A percentile compares a stretch with the other conserved stretches of the same genome.
Evolutionary conservation across 2,329 filamentous ascomycete species (phyloP).

Genomic region (Gnomoniopsis smithogilvyi): DNA sequence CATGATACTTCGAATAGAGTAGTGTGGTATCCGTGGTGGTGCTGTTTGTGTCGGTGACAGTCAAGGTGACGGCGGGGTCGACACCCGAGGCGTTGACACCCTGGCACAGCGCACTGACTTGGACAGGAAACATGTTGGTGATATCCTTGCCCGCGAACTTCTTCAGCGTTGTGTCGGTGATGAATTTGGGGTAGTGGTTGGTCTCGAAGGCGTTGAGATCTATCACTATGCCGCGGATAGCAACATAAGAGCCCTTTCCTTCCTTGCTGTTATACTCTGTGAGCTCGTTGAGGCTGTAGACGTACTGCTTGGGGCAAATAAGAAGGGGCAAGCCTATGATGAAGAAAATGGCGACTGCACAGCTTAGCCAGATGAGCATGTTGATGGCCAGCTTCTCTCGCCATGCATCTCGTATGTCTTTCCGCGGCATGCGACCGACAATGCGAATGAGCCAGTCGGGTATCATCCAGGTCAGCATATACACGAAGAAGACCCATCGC

Average conservation of each 20-base stretch:
- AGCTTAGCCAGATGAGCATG: conserved; percentile 90
- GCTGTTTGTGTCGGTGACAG: conserved; percentile 77
- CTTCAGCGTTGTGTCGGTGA: conserved; percentile 61
- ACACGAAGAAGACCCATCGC: conserved; percentile 86
- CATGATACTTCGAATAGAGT: conserved; percentile 77
- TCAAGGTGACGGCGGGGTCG: conserved; percentile 73
- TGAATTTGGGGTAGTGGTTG: conserved; percentile 67
- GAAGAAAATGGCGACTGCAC: conserved; percentile 77
- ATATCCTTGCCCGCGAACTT: conserved; percentile 86
- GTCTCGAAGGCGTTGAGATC: conserved; percentile 73
- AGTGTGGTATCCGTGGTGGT: conserved; percentile 65
- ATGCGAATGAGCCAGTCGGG: conserved; percentile 79
- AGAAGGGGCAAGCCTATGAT: conserved; percentile 82
- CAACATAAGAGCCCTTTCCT: conserved; percentile 61
- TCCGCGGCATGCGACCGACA: conserved; percentile 82
- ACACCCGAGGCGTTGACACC: conserved; percentile 61
- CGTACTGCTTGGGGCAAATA: conserved; percentile 88
- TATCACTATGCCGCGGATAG: conserved; percentile 87
- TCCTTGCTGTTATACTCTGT: conserved; percentile 70
- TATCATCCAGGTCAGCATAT: conserved; percentile 78
- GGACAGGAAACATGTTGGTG: conserved; percentile 86
- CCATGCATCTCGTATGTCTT: conserved; percentile 91
- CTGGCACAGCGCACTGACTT: conserved; percentile 87
- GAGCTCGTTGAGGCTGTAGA: conserved; percentile 78
- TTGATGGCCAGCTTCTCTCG: conserved; percentile 98